These are phyloP conservation scores for Kernera saxatilis DNA, from an alignment of 345 rosid species.

Conservation along the genomic window DNA sequence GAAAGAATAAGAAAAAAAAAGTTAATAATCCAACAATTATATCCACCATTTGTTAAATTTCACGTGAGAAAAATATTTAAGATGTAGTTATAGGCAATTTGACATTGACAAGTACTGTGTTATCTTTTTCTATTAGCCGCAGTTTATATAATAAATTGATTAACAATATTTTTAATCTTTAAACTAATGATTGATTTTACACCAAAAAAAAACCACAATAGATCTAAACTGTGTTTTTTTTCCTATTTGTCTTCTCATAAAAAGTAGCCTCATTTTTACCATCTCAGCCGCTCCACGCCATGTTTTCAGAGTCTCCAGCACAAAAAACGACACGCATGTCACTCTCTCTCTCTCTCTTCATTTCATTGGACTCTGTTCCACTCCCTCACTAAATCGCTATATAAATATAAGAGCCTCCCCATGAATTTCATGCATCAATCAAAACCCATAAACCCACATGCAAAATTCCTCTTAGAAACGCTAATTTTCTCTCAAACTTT, in stretches of 20 bases:
- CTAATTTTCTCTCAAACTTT: neutral
- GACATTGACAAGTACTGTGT: neutral
- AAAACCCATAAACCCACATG: slow-evolving; percentile 19
- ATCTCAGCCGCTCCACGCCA: slow-evolving; percentile 63
- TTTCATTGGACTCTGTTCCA: slow-evolving; percentile 15
- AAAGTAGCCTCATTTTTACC: slow-evolving; percentile 21
- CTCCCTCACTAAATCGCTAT: slow-evolving; percentile 11
- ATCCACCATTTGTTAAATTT: neutral
- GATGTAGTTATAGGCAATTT: neutral
- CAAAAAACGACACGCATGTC: slow-evolving; percentile 90
- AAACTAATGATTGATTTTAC: neutral
- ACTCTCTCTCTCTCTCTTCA: slow-evolving; percentile 21
- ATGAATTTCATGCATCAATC: slow-evolving; percentile 12
- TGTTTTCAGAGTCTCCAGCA: slow-evolving; percentile 88
- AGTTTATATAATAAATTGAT: neutral
- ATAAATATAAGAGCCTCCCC: slow-evolving; percentile 13
- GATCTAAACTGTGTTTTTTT: neutral
- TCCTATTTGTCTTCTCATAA: neutral
- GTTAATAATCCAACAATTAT: neutral
- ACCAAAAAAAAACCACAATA: neutral
- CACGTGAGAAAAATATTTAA: neutral
- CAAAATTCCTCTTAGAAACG: neutral
- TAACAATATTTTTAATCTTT: neutral
- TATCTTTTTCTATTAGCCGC: neutral
- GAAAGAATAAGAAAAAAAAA: neutral